Base-by-base conservation (phyloP, 2,329 filamentous ascomycete genomes). In the Neopestalotiopsis sp. region DNA sequence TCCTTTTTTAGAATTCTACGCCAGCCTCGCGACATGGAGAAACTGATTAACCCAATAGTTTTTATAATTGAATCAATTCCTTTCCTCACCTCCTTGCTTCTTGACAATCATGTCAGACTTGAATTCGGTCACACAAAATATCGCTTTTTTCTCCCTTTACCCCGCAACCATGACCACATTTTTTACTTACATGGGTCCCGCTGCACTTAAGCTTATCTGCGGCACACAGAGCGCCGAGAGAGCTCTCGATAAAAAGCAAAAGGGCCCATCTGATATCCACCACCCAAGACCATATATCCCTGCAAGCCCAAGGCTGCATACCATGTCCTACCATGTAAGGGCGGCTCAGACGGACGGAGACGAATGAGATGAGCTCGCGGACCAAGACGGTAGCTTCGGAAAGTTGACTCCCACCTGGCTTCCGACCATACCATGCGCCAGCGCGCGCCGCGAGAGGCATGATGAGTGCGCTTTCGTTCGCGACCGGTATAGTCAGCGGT, bases 151-250 rank as follows among this genome's bases (percentile, higher is more conserved):
- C 17, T 38, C n/a, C 20, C 20, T 34, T 62, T 40, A 62, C 59
- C 59, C 59, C 59, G 59, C 59, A 40, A 62, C 32, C 28, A 62
- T 62, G 59, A 62, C 32, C 32, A 30, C 57, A 59, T 14, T 30
- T 14, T 30, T 62, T 20, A 53, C 17, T 53, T 53, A 34, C 59
- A 38, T 42, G 59, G 30, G 32, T 20, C n/a, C 10, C 28, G n/a
- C 30, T 62, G 59, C 32, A 62, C 10, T 62, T 20, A 34, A 42
- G 59, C 59, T 62, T 34, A 62, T 62, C 32, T 20, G 30, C n/a
- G 30, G 59, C 32, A 34, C 59, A 34, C 30, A 62, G 5, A 20
- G 30, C 30, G 30, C 34, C 59, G 12, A 34, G 5, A 34, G 7
- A 61, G 5, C 6, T 6, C 34, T 38, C 34, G 34, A 38, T 13